These are phyloP conservation scores for Dillenia suffruticosa DNA, from an alignment of 164 flowering plant genomes.

Conservation along the genomic window DNA sequence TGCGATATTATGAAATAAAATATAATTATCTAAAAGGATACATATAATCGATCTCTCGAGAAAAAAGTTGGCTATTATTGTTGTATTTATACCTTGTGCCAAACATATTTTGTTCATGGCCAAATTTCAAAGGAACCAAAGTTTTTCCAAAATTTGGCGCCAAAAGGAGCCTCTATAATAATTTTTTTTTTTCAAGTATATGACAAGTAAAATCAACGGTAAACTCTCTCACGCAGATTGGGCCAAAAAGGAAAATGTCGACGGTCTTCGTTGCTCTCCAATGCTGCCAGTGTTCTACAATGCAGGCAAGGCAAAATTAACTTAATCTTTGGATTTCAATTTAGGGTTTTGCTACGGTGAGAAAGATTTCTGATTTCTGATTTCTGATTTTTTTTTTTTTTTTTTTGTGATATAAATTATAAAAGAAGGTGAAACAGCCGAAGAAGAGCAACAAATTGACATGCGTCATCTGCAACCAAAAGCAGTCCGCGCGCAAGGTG, in stretches of 20 bases:
- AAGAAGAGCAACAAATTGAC: constrained; percentile 89
- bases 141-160: too few relatives aligned
- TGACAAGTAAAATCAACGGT: too few relatives aligned
- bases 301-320: constrained; percentile 55
- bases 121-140: too few relatives aligned
- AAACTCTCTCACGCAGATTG: too few relatives aligned
- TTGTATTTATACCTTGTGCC: too few relatives aligned
- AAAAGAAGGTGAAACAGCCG: constrained; percentile 80
- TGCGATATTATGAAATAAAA: too few relatives aligned
- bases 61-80: too few relatives aligned
- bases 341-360: background rate
- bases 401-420: background rate
- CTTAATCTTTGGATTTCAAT: constrained; percentile 11
- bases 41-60: too few relatives aligned
- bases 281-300: constrained; percentile 71
- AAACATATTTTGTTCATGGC: too few relatives aligned
- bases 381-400: background rate
- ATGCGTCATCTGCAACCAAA: constrained; percentile 82
- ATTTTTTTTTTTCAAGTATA: too few relatives aligned
- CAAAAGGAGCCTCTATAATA: too few relatives aligned
- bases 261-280: constrained; percentile 63
- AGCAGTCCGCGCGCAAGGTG: constrained; percentile 69
- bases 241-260: constrained; percentile 14
- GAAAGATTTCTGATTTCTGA: background rate
- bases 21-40: too few relatives aligned